Conservation (phyloP, 345 rosid species). For the Toxicodendron radicans region DNA sequence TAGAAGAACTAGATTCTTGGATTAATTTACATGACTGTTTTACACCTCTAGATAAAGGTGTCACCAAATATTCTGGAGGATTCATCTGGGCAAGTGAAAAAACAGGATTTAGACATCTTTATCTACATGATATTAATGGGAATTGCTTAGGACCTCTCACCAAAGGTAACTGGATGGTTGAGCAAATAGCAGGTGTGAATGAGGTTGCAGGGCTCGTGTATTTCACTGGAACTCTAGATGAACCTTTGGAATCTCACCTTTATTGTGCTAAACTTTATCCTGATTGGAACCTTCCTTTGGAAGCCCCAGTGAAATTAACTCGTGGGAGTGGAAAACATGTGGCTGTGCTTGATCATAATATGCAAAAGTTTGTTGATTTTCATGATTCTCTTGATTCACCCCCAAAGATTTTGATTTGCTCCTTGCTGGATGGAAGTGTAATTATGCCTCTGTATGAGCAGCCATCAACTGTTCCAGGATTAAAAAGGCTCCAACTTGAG, state of each 20-base stretch:
- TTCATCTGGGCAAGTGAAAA: constrained; percentile 97
- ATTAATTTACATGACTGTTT: constrained; percentile 89
- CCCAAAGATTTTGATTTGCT: constrained; percentile 66
- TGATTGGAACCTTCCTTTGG: constrained; percentile 31
- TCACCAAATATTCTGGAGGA: constrained; percentile 57
- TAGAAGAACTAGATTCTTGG: constrained; percentile 74
- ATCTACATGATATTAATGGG: constrained; percentile 74
- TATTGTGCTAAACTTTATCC: constrained; percentile 57
- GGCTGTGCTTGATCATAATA: constrained; percentile 78
- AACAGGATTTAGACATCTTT: constrained; percentile 86
- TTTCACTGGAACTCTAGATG: constrained; percentile 84
- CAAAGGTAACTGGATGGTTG: constrained; percentile 92
- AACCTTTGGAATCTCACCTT: constrained; percentile 74
- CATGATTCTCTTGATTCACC: constrained; percentile 80
- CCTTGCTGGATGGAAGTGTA: constrained; percentile 57
- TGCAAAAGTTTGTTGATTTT: constrained; percentile 83
- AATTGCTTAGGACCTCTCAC: constrained; percentile 76
- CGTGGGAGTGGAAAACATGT: constrained; percentile 82
- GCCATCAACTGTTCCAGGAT: constrained; percentile 47
- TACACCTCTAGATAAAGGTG: constrained; percentile 71
- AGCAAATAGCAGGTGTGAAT: constrained; percentile 80
- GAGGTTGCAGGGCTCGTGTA: constrained; percentile 65
- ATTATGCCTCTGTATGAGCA: constrained; percentile 72
- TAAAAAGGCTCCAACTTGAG: constrained; percentile 59
- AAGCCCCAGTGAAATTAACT: constrained; percentile 65